Conservation (phyloP, 2,329 filamentous ascomycete genomes). For the Plenodomus tracheiphilus region DNA sequence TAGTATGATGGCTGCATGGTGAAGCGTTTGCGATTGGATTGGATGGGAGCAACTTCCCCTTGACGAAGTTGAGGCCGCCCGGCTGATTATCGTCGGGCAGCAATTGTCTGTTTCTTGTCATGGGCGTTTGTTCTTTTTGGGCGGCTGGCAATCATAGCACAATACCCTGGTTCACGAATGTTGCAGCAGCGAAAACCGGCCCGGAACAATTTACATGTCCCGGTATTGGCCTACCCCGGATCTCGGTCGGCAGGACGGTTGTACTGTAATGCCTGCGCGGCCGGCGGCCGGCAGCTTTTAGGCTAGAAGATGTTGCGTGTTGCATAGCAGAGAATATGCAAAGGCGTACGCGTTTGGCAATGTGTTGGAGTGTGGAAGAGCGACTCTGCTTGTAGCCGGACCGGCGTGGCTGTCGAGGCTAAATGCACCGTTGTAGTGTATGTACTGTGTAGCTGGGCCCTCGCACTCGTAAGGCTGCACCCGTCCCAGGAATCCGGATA, state of each 20-base stretch:
- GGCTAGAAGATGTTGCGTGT: constrained; percentile 9
- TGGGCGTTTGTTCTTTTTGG: neutral
- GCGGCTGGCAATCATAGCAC: constrained; percentile 2
- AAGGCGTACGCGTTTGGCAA: constrained; percentile 2
- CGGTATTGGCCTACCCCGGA: constrained; percentile 5
- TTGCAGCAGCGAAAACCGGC: constrained; percentile 4
- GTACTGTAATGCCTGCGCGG: constrained; percentile 1
- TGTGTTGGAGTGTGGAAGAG: neutral
- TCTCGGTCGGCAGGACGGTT: constrained; percentile 1
- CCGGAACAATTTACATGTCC: neutral
- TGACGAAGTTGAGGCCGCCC: neutral
- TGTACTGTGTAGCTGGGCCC: too few relatives aligned
- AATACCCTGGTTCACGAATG: constrained; percentile 4
- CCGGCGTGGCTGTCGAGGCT: constrained; percentile 13
- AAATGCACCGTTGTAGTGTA: constrained; percentile 13
- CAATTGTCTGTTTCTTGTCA: neutral
- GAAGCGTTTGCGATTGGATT: neutral
- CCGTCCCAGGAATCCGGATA: constrained; percentile 11
- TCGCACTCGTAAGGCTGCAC: neutral
- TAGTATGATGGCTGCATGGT: neutral
- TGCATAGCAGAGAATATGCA: constrained; percentile 6
- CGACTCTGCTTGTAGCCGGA: neutral
- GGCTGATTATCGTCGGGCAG: neutral
- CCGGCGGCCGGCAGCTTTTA: constrained; percentile 7
- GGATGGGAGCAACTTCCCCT: neutral